Conservation (phyloP, 2,329 filamentous ascomycete species). For the Sclerotinia borealis region DNA sequence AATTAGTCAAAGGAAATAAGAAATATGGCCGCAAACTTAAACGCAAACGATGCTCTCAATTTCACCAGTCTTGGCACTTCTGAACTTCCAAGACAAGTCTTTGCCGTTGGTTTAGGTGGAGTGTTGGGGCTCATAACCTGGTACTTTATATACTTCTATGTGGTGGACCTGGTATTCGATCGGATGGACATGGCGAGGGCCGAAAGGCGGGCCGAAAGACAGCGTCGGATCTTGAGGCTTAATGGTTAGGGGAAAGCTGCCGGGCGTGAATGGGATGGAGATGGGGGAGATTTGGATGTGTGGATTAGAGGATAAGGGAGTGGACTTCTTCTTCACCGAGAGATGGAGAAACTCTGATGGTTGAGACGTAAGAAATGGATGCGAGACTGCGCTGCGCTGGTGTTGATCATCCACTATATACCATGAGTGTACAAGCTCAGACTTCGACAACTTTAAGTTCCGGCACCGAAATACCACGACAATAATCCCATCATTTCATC, state of each 20-base stretch:
- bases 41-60: background rate
- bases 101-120: background rate
- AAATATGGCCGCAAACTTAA: background rate
- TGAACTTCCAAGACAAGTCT: background rate
- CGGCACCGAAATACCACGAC: background rate
- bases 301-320: background rate
- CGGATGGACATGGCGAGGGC: background rate
- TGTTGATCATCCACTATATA: background rate
- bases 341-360: background rate
- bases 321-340: background rate
- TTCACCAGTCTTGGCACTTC: background rate
- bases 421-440: background rate
- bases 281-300: too few species aligned
- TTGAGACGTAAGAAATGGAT: background rate
- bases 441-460: background rate
- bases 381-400: background rate
- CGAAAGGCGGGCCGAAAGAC: too few species aligned
- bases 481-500: background rate
- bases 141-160: background rate
- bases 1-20: background rate
- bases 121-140: background rate
- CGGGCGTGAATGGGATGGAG: background rate
- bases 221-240: background rate
- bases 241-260: background rate
- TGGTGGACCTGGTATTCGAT: background rate